phyloP scores from a whole-genome alignment of 1,284 basidiomycete species.

The Agroathelia rolfsii region DNA sequence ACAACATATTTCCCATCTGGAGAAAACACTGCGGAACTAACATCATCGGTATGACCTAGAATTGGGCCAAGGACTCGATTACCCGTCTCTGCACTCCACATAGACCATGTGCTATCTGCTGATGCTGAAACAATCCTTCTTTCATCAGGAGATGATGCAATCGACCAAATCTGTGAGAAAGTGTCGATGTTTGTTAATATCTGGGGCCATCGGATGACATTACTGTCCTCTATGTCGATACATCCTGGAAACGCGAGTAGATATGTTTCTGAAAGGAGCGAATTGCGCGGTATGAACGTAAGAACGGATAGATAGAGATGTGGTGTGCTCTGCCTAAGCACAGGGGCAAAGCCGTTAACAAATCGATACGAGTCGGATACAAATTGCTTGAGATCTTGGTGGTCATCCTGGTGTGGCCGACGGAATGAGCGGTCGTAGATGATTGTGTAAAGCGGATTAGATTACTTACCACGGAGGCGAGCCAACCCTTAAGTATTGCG shows the following conservation, averaged over 20 bases:
- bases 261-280: conserved; percentile 14
- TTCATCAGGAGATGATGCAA: conserved; percentile 1
- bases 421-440: conserved; percentile 3
- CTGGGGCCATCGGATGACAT: too few species aligned
- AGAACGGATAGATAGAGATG: conserved; percentile 30
- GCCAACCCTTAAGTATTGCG: conserved; percentile 10
- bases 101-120: neutral
- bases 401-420: too few species aligned
- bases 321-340: conserved; percentile 24
- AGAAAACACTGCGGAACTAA: conserved; percentile 7
- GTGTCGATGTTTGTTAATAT: too few species aligned
- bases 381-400: conserved; percentile 12
- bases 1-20: conserved; percentile 9
- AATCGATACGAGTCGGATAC: conserved; percentile 21
- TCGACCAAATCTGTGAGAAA: too few species aligned
- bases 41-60: conserved; percentile 1
- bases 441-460: conserved; percentile 5
- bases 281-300: conserved; percentile 20
- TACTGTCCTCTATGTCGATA: too few species aligned
- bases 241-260: conserved; percentile 10
- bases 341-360: conserved; percentile 18
- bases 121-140: neutral
- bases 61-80: neutral
- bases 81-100: neutral
- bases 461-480: too few species aligned